Evolutionary conservation across 208 protist genomes (phyloP).

Genomic region (Spongospora subterranea): DNA sequence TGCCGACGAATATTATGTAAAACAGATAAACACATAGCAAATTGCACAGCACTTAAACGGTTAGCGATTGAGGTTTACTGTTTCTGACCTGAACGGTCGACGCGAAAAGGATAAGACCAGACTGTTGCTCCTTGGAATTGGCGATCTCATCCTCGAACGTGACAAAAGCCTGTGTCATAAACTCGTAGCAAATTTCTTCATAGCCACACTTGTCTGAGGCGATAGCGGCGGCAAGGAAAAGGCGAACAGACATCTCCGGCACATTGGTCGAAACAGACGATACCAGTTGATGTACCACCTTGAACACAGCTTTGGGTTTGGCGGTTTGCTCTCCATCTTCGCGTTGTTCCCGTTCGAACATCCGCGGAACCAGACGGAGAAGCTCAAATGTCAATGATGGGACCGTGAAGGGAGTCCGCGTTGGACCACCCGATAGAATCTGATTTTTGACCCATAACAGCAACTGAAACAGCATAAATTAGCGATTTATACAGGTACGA

Average conservation of each 20-base stretch:
- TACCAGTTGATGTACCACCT: background rate
- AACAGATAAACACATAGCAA: background rate
- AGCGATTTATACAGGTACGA: background rate
- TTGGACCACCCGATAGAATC: background rate
- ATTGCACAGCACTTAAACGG: constrained; percentile 65
- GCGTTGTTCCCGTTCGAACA: constrained; percentile 56
- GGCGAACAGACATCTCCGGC: background rate
- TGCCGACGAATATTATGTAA: constrained; percentile 5
- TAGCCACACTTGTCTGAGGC: constrained; percentile 42
- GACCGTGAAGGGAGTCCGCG: background rate
- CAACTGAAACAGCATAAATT: background rate
- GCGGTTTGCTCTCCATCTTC: constrained; percentile 6
- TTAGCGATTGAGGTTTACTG: constrained; percentile 57
- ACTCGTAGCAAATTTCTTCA: constrained; percentile 74
- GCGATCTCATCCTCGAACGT: constrained; percentile 90
- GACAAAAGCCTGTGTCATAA: constrained; percentile 83
- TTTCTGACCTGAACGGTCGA: constrained; percentile 65
- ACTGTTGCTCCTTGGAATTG: constrained; percentile 82
- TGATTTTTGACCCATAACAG: constrained; percentile 33
- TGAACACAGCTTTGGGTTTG: constrained; percentile 40
- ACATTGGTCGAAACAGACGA: background rate
- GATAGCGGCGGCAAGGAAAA: background rate
- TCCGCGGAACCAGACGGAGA: constrained; percentile 3
- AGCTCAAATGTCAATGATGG: background rate
- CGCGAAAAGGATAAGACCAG: constrained; percentile 81